Base-by-base conservation (phyloP, 2,329 filamentous ascomycete genomes). In the Lecanicillium sp. region DNA sequence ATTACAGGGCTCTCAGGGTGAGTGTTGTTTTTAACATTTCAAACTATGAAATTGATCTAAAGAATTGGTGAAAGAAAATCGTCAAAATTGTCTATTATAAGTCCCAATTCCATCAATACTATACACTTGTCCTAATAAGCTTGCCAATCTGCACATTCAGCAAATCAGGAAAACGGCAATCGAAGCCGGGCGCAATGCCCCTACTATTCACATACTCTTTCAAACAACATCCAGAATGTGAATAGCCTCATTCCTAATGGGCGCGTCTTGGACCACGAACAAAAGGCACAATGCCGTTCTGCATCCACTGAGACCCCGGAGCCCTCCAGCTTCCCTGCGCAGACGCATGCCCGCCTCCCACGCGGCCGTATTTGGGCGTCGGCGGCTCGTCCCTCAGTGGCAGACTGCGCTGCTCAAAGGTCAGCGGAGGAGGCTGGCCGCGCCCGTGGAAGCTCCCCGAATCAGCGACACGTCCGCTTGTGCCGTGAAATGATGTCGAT, bases 211-310 rank as follows among this genome's bases (percentile, higher is more conserved):
- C 41, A 44, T 19, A 17, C 30, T 32, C n/a, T 21, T 45, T 24
- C 23, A 11, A 29, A 29, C 7, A 23, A 27, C 14, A 37, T 27
- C 15, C 39, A 7, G 14, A 21, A 26, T 17, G 20, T 6, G 14
- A 33, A 44, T 10, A 10, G 11, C 15, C 11, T n/a, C 21, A 19
- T 29, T 19, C 37, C 48, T 44, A 44, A 23, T 20, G 39, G 8
- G 35, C 29, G 14, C 48, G 36, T 15, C 41, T 32, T 5, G 48
- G 48, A 5, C 43, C 48, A 11, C 48, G 48, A 19, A 32, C 27
- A 15, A 44, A 48, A 5, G 49, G 49, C n/a, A 51, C 49, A 9
- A 51, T 51, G 8, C 49, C 49, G 15, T 48, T 51, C 36, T 48
- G 44, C 39, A 51, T 51, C 49, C 49, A 51, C 29, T 44, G 49